phyloP scores from a whole-genome alignment of 2,329 filamentous ascomycete species.

The Calonectria pteridis region DNA sequence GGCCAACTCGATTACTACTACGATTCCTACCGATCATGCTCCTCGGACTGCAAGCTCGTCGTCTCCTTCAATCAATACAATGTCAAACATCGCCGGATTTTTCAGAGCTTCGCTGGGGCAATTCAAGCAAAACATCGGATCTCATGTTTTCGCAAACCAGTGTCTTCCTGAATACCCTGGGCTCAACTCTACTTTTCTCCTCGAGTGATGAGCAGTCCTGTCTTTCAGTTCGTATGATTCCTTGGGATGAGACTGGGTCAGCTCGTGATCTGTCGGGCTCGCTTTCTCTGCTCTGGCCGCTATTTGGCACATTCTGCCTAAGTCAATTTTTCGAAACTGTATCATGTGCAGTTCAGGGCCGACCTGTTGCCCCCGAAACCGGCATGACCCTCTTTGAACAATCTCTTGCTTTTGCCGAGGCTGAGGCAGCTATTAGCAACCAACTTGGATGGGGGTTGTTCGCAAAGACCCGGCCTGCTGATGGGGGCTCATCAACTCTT shows the following conservation, averaged over 20 bases:
- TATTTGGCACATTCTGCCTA: conserved; percentile 77
- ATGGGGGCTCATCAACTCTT: conserved; percentile 35
- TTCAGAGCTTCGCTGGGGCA: conserved; percentile 76
- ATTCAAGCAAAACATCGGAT: conserved; percentile 72
- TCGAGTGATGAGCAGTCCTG: conserved; percentile 83
- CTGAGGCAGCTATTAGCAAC: conserved; percentile 86
- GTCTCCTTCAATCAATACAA: conserved; percentile 85
- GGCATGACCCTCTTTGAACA: conserved; percentile 98
- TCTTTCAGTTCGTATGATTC: conserved; percentile 77
- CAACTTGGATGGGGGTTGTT: conserved; percentile 81
- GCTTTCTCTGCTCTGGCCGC: conserved; percentile 79
- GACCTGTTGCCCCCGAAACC: conserved; percentile 83
- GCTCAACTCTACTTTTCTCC: conserved; percentile 79
- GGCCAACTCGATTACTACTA: conserved; percentile 77
- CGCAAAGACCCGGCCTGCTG: conserved; percentile 58
- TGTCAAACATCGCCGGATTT: conserved; percentile 89
- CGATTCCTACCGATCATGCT: conserved; percentile 79
- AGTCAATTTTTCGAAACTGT: conserved; percentile 93
- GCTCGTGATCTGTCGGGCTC: conserved; percentile 77
- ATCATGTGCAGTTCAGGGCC: conserved; percentile 88
- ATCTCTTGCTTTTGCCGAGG: conserved; percentile 94
- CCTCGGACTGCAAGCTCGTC: conserved; percentile 75
- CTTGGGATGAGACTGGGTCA: conserved; percentile 63
- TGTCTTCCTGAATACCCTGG: conserved; percentile 77
- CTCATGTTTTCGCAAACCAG: conserved; percentile 79